phyloP scores from a whole-genome alignment of 148 eudicot genomes.

The Limonium bicolor region DNA sequence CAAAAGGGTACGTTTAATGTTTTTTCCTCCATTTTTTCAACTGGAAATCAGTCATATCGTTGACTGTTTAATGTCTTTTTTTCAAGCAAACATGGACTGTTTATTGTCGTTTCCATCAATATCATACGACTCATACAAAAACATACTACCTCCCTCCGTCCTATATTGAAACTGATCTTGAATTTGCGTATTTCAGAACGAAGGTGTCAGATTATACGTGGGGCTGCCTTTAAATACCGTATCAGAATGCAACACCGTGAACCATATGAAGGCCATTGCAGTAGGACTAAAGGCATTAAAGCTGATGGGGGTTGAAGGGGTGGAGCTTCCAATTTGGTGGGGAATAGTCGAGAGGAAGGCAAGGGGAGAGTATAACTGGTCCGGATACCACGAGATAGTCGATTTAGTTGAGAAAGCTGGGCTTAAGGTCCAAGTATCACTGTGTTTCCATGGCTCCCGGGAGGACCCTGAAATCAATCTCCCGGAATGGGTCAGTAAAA shows the following conservation, averaged over 20 bases:
- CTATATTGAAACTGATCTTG: too few species aligned
- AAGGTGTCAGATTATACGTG: slow-evolving; percentile 39
- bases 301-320: slow-evolving; percentile 75
- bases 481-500: slow-evolving; percentile 57
- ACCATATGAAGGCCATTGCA: slow-evolving; percentile 46
- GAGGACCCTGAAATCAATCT: slow-evolving; percentile 38
- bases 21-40: too few species aligned
- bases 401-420: slow-evolving; percentile 49
- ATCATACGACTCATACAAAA: too few species aligned
- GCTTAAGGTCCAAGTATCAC: slow-evolving; percentile 45
- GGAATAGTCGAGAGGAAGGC: slow-evolving; percentile 58
- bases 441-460: slow-evolving; percentile 57
- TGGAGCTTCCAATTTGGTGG: slow-evolving; percentile 94
- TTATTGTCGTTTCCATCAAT: too few species aligned
- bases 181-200: slow-evolving; percentile 33
- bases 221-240: slow-evolving; percentile 71
- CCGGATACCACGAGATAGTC: slow-evolving; percentile 52
- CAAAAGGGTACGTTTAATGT: too few species aligned
- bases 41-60: too few species aligned
- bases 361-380: slow-evolving; percentile 67
- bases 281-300: slow-evolving; percentile 70
- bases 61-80: too few species aligned
- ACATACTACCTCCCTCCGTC: too few species aligned
- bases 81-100: too few species aligned
- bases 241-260: slow-evolving; percentile 33